Evolutionary conservation across 495 filamentous ascomycete genomes (phyloP).

Genomic region (Xylaria bambusicola): DNA sequence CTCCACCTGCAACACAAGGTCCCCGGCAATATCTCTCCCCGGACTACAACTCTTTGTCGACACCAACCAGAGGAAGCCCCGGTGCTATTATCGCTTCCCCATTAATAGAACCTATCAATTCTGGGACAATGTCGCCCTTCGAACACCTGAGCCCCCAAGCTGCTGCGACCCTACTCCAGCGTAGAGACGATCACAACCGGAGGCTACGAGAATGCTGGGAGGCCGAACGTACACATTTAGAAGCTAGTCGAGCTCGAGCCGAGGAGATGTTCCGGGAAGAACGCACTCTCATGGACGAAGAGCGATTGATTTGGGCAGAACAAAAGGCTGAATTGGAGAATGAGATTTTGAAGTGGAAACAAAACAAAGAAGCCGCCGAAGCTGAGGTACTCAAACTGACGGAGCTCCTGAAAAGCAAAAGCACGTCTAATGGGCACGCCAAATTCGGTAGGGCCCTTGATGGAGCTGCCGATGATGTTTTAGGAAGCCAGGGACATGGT

Average conservation of each 20-base stretch:
- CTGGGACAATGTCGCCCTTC: constrained; percentile 22
- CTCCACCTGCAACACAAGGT: constrained; percentile 14
- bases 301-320: constrained; percentile 41
- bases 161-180: constrained; percentile 36
- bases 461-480: constrained; percentile 15
- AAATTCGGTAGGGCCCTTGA: constrained; percentile 10
- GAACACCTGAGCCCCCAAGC: constrained; percentile 25
- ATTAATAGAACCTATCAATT: constrained; percentile 25
- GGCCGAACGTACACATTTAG: constrained; percentile 46
- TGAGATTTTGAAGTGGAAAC: constrained; percentile 29
- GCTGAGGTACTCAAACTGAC: constrained; percentile 23
- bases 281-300: constrained; percentile 46
- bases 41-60: constrained; percentile 20
- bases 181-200: constrained; percentile 43
- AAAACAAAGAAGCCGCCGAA: constrained; percentile 24
- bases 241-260: constrained; percentile 45
- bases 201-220: constrained; percentile 47
- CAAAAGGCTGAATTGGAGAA: constrained; percentile 39
- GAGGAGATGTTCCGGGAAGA: constrained; percentile 51
- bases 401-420: constrained; percentile 11
- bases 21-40: constrained; percentile 33
- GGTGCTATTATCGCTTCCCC: constrained; percentile 24
- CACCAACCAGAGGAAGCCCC: constrained; percentile 18
- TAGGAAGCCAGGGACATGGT: constrained; percentile 24
- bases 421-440: neutral